Evolutionary conservation across 805 yeast species (phyloP).

Genomic region (Lipomyces lipofer): DNA sequence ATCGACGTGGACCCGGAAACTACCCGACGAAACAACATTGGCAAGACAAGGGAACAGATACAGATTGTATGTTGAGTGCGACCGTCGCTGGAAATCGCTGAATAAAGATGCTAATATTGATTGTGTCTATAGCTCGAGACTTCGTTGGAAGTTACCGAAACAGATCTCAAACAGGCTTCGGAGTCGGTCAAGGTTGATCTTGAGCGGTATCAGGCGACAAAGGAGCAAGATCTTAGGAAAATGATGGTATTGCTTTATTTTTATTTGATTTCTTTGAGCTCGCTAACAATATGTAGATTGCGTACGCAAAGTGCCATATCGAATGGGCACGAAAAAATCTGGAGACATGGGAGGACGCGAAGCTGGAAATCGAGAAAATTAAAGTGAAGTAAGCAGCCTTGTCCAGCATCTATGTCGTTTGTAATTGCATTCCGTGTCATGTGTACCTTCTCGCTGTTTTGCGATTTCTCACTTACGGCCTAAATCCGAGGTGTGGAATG

Average conservation of each 20-base stretch:
- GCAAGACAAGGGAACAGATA: constrained; percentile 49
- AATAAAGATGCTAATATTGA: background rate
- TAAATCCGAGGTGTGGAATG: too few species aligned
- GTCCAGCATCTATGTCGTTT: too few species aligned
- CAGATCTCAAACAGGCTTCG: constrained; percentile 53
- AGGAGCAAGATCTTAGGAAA: constrained; percentile 52
- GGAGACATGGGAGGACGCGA: constrained; percentile 68
- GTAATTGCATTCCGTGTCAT: too few species aligned
- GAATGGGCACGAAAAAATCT: constrained; percentile 69
- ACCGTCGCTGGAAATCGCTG: background rate
- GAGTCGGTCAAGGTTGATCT: constrained; percentile 47
- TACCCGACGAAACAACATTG: constrained; percentile 54
- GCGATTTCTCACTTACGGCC: too few species aligned
- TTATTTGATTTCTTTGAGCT: background rate
- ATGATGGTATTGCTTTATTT: constrained; percentile 42
- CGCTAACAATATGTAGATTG: constrained; percentile 27
- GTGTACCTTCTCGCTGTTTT: too few species aligned
- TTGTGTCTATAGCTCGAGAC: constrained; percentile 39
- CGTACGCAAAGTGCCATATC: constrained; percentile 56
- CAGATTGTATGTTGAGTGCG: constrained; percentile 26
- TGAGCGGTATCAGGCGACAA: constrained; percentile 49
- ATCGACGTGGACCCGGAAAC: constrained; percentile 68
- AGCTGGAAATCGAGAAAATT: constrained; percentile 35
- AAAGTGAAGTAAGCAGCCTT: constrained; percentile 12
- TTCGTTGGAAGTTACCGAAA: constrained; percentile 54